Evolutionary conservation across 805 yeast genomes (phyloP).

Genomic region (Candida gorgasii): DNA sequence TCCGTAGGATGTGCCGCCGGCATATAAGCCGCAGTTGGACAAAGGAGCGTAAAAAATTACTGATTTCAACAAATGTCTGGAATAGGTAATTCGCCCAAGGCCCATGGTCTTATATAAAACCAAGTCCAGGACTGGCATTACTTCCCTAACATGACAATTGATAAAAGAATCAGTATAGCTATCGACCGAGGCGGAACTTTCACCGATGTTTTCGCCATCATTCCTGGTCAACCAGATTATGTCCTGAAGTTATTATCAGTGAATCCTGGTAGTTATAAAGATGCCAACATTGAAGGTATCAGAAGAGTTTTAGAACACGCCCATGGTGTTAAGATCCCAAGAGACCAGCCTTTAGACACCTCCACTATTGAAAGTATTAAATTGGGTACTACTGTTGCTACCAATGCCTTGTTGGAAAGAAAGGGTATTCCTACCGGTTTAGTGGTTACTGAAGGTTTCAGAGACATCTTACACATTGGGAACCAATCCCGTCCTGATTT

Average conservation of each 20-base stretch:
- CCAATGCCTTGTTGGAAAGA: conserved; percentile 86
- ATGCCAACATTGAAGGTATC: conserved; percentile 90
- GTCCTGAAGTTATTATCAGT: conserved; percentile 80
- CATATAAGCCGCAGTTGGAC: too few species aligned
- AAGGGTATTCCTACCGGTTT: conserved; percentile 86
- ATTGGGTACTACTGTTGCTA: conserved; percentile 93
- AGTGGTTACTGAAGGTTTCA: conserved; percentile 82
- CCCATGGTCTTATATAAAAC: too few species aligned
- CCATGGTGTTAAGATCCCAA: conserved; percentile 51
- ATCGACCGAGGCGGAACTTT: conserved; percentile 75
- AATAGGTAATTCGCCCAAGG: too few species aligned
- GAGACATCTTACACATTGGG: conserved; percentile 77
- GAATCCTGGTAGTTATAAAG: conserved; percentile 79
- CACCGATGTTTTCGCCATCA: conserved; percentile 61
- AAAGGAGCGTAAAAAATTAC: too few species aligned
- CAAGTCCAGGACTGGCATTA: too few species aligned
- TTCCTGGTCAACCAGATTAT: conserved; percentile 51
- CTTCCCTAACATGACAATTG: conserved; percentile 7
- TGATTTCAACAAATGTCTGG: too few species aligned
- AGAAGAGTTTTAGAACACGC: conserved; percentile 67
- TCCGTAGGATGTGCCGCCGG: too few species aligned
- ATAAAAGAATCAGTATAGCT: conserved; percentile 8
- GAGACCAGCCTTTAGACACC: conserved; percentile 47
- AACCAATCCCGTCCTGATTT: conserved; percentile 88
- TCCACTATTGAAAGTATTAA: conserved; percentile 58